Evolutionary conservation across 192 early-diverging fungal species (phyloP), one percentile per base, ranked within the genome.

Genomic region (Coemansia sp.): DNA sequence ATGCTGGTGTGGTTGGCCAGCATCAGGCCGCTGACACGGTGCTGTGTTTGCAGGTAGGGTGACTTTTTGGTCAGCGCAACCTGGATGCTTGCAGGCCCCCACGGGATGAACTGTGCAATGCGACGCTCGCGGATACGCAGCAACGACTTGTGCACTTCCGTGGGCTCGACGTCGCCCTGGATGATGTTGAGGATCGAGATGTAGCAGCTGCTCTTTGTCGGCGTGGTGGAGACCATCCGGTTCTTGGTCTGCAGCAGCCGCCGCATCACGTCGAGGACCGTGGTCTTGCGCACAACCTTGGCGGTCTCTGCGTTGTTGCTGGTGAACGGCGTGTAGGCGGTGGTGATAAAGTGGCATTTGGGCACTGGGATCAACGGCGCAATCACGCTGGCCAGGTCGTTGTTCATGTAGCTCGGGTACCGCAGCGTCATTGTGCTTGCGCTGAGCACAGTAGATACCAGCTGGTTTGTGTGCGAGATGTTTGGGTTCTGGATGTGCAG

Each of bases 341-440:
- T 99, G 55, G 87, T 89, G 37, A 99, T 81, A 70, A 88, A 99
- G 69, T 99, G 97, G 69, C 97, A 99, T 52, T 94, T 87, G 10
- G 97, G 97, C n/a, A 95, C 97, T 0, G 97, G 97, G 55, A 99
- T 98, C 54, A 99, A 83, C 15, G 95, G 94, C 2, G 97, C 90
- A 22, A 98, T 85, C 69, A 99, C 88, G 56, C 94, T 90, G 7
- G 96, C 94, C 45, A 99, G 84, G 68, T 99, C 95, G 74, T 99
- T 99, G 84, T 99, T 97, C 97, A 99, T 99, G 74, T 97, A 99
- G 58, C 95, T 94, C 30, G 97, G 97, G 80, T 99, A 99, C 57
- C 97, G 89, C 42, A 99, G 80, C 15, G 95, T 98, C 5, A 91
- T 95, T 20, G 97, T 99, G 71, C 91, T 92, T 15, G 97, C 94